These are phyloP conservation scores for Apiospora malaysiana DNA, from an alignment of 2,329 filamentous ascomycete species.

Conservation along the genomic window DNA sequence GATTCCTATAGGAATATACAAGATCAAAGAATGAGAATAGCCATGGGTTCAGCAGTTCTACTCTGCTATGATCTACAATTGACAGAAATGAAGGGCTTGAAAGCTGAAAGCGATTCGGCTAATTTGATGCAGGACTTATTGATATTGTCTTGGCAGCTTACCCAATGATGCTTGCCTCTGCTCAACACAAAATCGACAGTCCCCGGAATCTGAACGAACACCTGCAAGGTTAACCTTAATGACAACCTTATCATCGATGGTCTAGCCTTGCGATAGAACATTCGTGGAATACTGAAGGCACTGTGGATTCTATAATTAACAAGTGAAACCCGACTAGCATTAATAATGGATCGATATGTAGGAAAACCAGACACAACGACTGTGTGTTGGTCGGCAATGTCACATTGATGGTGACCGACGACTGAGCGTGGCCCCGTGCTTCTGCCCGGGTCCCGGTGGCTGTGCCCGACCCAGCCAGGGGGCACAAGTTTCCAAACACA, in stretches of 20 bases:
- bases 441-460: not conserved
- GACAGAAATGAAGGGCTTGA: not conserved
- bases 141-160: not conserved
- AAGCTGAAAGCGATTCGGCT: not conserved
- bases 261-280: not conserved
- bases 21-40: not conserved
- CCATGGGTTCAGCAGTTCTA: not conserved
- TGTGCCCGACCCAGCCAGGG: not conserved
- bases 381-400: not conserved
- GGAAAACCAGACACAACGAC: not conserved
- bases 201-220: not conserved
- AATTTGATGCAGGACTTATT: not conserved
- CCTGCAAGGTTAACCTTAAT: not conserved
- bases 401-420: not conserved
- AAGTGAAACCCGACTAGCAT: not conserved
- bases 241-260: not conserved
- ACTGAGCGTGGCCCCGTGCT: not conserved
- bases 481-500: conserved; percentile 10
- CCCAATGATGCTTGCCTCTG: not conserved
- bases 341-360: not conserved
- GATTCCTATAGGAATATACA: not conserved
- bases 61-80: not conserved
- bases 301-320: not conserved
- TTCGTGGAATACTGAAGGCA: not conserved
- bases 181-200: not conserved